phyloP scores from a whole-genome alignment of 2,329 filamentous ascomycete species.

The Trichoderma brevicompactum region DNA sequence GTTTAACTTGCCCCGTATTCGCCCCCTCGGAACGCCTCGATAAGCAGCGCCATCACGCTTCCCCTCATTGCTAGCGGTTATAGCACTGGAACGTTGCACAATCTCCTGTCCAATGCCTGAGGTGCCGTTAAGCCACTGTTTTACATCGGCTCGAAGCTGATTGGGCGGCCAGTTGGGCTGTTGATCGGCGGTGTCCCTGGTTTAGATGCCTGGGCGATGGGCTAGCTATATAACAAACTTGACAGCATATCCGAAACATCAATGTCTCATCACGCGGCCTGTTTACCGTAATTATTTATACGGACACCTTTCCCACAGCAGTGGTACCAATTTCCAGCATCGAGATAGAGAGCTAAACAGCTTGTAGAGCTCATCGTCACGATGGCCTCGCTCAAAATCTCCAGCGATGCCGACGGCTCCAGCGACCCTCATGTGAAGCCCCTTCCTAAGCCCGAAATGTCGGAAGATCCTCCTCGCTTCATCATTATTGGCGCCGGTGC shows the following conservation, averaged over 20 bases:
- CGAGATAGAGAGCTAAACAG: no score
- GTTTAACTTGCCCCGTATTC: conserved; percentile 4
- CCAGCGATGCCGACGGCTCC: background rate
- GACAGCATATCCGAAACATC: background rate
- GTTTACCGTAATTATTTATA: no score
- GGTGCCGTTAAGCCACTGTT: conserved; percentile 13
- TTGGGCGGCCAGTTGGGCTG: conserved; percentile 1
- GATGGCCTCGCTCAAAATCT: conserved; percentile 35
- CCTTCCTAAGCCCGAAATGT: conserved; percentile 51
- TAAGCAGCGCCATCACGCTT: conserved; percentile 24
- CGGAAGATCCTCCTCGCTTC: conserved; percentile 63
- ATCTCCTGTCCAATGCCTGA: conserved; percentile 7
- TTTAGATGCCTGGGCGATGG: background rate
- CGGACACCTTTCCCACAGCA: no score
- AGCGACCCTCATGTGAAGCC: conserved; percentile 32
- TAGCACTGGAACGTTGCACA: conserved; percentile 40
- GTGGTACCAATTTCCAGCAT: no score
- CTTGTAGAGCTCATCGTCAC: background rate
- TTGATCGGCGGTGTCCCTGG: background rate
- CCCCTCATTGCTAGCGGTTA: conserved; percentile 28
- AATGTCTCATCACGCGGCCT: no score
- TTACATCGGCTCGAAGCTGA: conserved; percentile 15
- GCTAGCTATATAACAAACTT: background rate
- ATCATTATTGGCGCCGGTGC: conserved; percentile 83
- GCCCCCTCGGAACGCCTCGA: background rate